Conservation (phyloP, 805 yeast genomes). For the Saccharomycopsis sp. region DNA sequence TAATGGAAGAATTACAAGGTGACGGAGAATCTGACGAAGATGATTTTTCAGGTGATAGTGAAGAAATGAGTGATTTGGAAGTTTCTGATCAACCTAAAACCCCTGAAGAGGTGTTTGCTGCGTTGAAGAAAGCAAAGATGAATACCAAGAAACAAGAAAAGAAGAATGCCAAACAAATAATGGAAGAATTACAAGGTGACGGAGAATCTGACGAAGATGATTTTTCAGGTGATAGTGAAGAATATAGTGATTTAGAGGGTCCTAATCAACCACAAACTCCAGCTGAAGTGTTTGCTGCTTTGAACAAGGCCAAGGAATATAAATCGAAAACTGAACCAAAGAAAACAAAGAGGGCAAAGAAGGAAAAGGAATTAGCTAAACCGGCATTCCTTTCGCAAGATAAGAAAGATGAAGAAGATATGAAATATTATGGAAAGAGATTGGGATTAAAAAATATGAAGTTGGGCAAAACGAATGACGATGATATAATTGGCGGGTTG, state of each 20-base stretch:
- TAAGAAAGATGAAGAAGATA: slow-evolving; percentile 66
- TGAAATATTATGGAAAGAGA: slow-evolving; percentile 75
- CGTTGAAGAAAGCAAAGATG: slow-evolving; percentile 35
- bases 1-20: slow-evolving; percentile 26
- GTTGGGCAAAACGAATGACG: slow-evolving; percentile 48
- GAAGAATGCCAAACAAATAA: slow-evolving; percentile 18
- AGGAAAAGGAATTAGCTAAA: slow-evolving; percentile 17
- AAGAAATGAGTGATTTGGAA: slow-evolving; percentile 21
- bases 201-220: slow-evolving; percentile 28
- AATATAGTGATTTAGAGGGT: slow-evolving; percentile 18
- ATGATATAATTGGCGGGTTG: slow-evolving; percentile 76
- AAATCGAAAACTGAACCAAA: slow-evolving; percentile 35
- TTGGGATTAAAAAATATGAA: slow-evolving; percentile 59
- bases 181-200: slow-evolving; percentile 23
- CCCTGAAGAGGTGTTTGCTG: slow-evolving; percentile 39
- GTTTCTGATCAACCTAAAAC: slow-evolving; percentile 28
- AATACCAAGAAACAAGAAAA: slow-evolving; percentile 23
- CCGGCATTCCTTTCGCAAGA: slow-evolving; percentile 41
- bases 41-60: slow-evolving; percentile 26
- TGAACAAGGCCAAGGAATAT: slow-evolving; percentile 33
- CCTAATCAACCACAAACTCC: slow-evolving; percentile 30
- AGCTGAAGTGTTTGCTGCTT: slow-evolving; percentile 39
- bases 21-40: slow-evolving; percentile 25
- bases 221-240: slow-evolving; percentile 25
- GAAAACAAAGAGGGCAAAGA: slow-evolving; percentile 26